A percentile compares a stretch with the other conserved stretches of the same genome.
phyloP scores from a whole-genome alignment of 75 land plant genomes.

The Pinus albicaulis region DNA sequence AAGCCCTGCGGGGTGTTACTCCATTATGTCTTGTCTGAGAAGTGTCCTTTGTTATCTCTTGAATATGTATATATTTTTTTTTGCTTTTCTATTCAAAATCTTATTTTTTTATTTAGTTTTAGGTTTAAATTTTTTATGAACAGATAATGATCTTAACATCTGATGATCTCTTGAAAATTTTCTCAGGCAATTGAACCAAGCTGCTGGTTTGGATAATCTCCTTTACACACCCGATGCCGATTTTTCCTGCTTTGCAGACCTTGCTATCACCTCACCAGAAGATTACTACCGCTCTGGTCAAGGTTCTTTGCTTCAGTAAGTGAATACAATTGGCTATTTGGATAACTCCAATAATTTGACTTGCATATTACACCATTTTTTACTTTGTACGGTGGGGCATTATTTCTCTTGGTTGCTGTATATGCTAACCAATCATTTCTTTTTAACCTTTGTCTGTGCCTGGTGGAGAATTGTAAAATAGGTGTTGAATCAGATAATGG shows the following conservation, averaged over 20 bases:
- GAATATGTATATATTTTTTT: background rate
- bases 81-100: background rate
- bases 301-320: constrained; percentile 97
- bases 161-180: background rate
- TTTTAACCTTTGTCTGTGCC: no score
- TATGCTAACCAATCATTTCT: no score
- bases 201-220: constrained; percentile 89
- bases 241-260: constrained; percentile 98
- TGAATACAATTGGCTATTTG: background rate
- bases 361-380: no score
- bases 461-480: no score
- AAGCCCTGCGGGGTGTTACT: background rate
- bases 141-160: background rate
- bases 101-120: background rate
- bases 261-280: constrained; percentile 94
- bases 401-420: no score
- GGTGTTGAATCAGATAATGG: no score
- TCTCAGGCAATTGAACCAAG: constrained; percentile 70
- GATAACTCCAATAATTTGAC: no score
- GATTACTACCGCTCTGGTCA: constrained; percentile 91
- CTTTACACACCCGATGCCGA: constrained; percentile 99
- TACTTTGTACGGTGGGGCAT: no score
- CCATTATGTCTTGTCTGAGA: background rate
- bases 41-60: background rate
- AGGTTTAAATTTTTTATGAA: background rate